phyloP scores from a whole-genome alignment of 2,329 filamentous ascomycete species.

The Sclerotiophoma versabilis region DNA sequence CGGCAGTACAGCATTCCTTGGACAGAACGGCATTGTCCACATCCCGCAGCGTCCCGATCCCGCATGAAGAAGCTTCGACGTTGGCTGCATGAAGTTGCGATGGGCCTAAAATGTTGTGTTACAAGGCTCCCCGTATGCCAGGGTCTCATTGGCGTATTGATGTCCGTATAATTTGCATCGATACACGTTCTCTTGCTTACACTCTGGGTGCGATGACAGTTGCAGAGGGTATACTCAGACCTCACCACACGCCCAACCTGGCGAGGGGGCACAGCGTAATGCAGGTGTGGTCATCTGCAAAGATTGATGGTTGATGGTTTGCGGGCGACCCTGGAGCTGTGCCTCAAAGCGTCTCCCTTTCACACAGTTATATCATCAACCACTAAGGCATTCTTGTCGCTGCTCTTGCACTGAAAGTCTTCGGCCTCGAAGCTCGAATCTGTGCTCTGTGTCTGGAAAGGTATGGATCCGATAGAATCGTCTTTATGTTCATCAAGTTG shows the following conservation, averaged over 20 bases:
- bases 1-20: conserved; percentile 6
- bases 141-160: conserved; percentile 1
- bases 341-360: conserved; percentile 3
- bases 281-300: conserved; percentile 17
- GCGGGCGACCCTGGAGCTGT: conserved; percentile 9
- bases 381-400: neutral
- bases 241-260: conserved; percentile 1
- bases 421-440: no score
- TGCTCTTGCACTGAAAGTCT: neutral
- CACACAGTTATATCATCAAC: conserved; percentile 1
- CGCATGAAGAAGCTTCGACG: conserved; percentile 10
- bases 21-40: conserved; percentile 5
- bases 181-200: neutral
- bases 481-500: neutral
- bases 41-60: conserved; percentile 10
- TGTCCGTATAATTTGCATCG: neutral
- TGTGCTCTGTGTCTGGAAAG: neutral
- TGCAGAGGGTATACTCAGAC: conserved; percentile 10
- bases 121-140: neutral
- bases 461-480: neutral
- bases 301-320: neutral
- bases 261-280: conserved; percentile 14
- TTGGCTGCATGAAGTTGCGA: conserved; percentile 13
- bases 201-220: conserved; percentile 7
- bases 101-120: conserved; percentile 6